Evolutionary conservation across 495 filamentous ascomycete species (phyloP).

Genomic region (Pseudomonodictys pantanalensis): DNA sequence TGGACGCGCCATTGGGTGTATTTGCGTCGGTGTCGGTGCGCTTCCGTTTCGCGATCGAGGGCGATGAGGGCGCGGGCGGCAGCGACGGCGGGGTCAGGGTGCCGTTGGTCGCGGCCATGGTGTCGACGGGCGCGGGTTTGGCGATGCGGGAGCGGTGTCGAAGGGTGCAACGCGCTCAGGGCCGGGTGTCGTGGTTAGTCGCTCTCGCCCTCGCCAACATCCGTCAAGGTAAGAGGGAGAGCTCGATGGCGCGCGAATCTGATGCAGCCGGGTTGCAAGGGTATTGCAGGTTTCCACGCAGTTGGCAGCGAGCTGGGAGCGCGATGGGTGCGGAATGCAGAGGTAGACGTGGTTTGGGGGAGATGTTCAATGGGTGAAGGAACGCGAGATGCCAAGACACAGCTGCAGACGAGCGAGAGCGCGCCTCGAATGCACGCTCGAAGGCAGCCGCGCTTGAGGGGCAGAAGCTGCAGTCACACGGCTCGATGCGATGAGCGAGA

Average conservation of each 20-base stretch:
- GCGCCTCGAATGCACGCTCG: no score
- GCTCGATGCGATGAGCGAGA: no score
- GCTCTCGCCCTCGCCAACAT: neutral
- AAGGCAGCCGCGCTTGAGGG: no score
- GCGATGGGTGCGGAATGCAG: constrained; percentile 1
- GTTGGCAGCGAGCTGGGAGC: no score
- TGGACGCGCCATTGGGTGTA: constrained; percentile 27
- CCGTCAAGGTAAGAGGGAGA: neutral
- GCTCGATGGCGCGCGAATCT: no score
- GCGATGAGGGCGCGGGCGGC: constrained; percentile 31
- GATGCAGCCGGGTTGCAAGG: no score
- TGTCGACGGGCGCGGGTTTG: constrained; percentile 15
- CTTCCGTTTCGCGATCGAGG: constrained; percentile 36
- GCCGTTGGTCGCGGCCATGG: constrained; percentile 37
- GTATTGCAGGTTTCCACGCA: no score
- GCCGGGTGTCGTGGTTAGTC: neutral
- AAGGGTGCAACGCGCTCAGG: constrained; percentile 31
- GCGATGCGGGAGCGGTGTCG: constrained; percentile 19
- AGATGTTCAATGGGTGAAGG: neutral
- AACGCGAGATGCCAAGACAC: neutral
- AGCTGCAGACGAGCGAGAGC: no score
- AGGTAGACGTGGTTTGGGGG: neutral
- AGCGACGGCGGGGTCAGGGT: constrained; percentile 33
- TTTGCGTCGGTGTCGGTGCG: constrained; percentile 28
- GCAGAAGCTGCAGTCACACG: no score